phyloP scores from a whole-genome alignment of 805 yeast genomes.

The Saccharomycopsis microspora region DNA sequence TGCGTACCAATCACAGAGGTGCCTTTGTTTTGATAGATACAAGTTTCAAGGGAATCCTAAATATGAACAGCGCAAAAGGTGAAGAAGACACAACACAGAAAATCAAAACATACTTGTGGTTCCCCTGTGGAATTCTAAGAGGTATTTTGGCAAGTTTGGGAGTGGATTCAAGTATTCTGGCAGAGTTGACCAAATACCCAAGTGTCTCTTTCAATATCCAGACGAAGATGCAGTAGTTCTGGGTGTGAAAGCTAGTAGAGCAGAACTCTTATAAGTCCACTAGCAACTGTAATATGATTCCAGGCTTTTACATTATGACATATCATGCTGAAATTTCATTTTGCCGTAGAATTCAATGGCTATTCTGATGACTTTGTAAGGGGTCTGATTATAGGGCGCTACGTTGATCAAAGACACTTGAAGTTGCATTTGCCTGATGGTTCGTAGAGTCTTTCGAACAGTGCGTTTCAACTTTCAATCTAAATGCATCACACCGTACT shows the following conservation, averaged over 20 bases:
- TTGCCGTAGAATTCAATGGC: too few relatives aligned
- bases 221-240: conserved; percentile 24
- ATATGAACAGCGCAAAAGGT: conserved; percentile 37
- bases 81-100: conserved; percentile 32
- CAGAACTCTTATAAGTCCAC: too few relatives aligned
- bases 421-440: too few relatives aligned
- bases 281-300: too few relatives aligned
- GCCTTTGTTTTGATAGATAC: conserved; percentile 58
- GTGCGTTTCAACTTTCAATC: too few relatives aligned
- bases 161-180: conserved; percentile 49
- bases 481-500: too few relatives aligned
- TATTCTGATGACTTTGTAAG: too few relatives aligned
- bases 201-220: conserved; percentile 64
- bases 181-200: conserved; percentile 54
- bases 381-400: too few relatives aligned
- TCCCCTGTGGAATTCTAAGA: conserved; percentile 66
- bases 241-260: conserved; percentile 1
- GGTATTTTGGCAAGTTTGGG: conserved; percentile 66
- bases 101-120: conserved; percentile 44
- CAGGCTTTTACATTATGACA: too few relatives aligned
- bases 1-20: conserved; percentile 82
- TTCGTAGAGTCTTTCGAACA: too few relatives aligned
- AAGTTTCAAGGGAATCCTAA: conserved; percentile 40
- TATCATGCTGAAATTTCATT: too few relatives aligned
- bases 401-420: too few relatives aligned